Conservation (phyloP, 345 rosid genomes). For the Heritiera fomes region DNA sequence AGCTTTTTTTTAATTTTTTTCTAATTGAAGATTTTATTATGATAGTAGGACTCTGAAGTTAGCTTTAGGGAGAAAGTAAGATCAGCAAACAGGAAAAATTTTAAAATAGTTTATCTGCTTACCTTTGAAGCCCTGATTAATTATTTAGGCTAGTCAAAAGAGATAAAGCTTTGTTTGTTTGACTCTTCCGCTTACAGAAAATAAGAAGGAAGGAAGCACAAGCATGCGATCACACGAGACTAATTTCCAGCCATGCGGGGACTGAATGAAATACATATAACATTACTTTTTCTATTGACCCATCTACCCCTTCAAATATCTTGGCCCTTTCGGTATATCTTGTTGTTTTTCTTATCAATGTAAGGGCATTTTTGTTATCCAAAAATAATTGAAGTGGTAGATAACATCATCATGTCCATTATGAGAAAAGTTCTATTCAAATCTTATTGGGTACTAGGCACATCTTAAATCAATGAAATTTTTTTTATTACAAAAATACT, state of each 20-base stretch:
- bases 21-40: neutral
- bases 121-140: neutral
- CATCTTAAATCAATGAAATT: too few relatives aligned
- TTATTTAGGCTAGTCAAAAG: slow-evolving; percentile 1
- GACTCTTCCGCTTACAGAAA: neutral
- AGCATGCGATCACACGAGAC: slow-evolving; percentile 55
- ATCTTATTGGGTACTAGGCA: too few relatives aligned
- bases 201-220: slow-evolving; percentile 30
- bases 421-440: too few relatives aligned
- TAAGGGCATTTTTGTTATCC: slow-evolving; percentile 21
- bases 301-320: slow-evolving; percentile 13
- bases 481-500: too few relatives aligned
- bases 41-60: neutral
- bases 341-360: neutral
- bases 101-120: neutral
- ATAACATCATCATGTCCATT: slow-evolving; percentile 19
- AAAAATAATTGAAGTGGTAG: slow-evolving; percentile 14
- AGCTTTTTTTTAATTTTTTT: neutral
- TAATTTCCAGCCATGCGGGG: slow-evolving; percentile 48
- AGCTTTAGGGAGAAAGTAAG: neutral
- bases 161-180: neutral
- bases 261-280: slow-evolving; percentile 28
- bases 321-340: neutral
- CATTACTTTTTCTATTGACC: neutral
- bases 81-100: neutral